phyloP scores from a whole-genome alignment of 768 basidiomycete genomes.

The Paxillus ammoniavirescens region DNA sequence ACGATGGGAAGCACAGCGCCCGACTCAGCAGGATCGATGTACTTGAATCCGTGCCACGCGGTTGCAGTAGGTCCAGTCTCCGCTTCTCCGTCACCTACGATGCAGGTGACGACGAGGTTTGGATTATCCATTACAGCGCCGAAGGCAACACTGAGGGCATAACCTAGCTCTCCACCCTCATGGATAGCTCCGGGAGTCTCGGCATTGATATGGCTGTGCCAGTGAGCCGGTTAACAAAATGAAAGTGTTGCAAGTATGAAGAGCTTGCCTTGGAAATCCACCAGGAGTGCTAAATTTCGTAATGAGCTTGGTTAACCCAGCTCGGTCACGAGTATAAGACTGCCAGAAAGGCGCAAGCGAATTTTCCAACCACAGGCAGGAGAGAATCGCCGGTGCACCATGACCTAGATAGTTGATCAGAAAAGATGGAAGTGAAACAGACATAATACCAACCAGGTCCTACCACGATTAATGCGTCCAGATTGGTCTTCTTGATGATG shows the following conservation, averaged over 20 bases:
- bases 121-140: conserved; percentile 93
- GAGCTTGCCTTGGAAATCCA: conserved; percentile 70
- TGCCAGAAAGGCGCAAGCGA: conserved; percentile 60
- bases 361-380: conserved; percentile 84
- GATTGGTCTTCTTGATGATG: conserved; percentile 55
- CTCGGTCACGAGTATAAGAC: conserved; percentile 51
- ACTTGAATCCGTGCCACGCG: conserved; percentile 88
- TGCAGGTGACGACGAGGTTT: conserved; percentile 73
- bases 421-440: not conserved
- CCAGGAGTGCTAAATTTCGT: conserved; percentile 77
- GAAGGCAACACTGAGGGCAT: conserved; percentile 82
- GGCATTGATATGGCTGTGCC: conserved; percentile 65
- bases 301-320: conserved; percentile 67
- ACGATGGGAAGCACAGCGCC: conserved; percentile 92
- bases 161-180: conserved; percentile 90
- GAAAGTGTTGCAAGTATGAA: not conserved
- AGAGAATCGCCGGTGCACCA: conserved; percentile 85
- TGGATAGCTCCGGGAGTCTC: conserved; percentile 89
- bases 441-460: conserved; percentile 56
- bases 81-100: conserved; percentile 89
- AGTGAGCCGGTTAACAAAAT: conserved; percentile 1
- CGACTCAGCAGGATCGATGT: conserved; percentile 84
- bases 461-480: conserved; percentile 73
- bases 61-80: conserved; percentile 78
- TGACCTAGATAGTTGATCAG: conserved; percentile 46